Base-by-base conservation (phyloP, 345 rosid genomes). In the Gossypium longicalyx region DNA sequence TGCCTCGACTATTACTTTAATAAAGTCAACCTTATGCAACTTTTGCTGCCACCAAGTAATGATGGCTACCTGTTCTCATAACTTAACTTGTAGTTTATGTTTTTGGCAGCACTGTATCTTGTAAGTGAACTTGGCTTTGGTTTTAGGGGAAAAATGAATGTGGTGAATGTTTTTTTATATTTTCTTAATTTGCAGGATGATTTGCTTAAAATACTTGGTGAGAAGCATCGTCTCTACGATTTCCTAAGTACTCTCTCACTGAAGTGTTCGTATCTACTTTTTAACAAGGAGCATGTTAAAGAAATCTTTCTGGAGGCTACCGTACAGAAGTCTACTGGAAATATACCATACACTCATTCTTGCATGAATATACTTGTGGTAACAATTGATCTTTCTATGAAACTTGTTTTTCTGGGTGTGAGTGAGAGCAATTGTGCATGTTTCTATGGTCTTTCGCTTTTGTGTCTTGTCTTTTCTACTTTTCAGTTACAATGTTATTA, bases 301-400 rank as follows among this genome's bases (percentile, higher is more conserved):
- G 98, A 86, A 80, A 79, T 95, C 75, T 77, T 95, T 78, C 78
- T 73, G 56, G 98, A 93, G 83, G 92, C 81, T 25, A 67, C 84
- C 41, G 74, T 66, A 23, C 88, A 90, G 77, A 95, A 93, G 81
- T 83, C 88, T 78, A 77, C 91, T 58, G 89, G 86, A 83, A 85
- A 89, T 82, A 72, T 60, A 34, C 85, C 56, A 71, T 82, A 79
- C 73, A 72, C 78, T 47, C 85, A 80, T 75, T 86, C 99, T 73
- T 93, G 94, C 90, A 85, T 95, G 97, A 88, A 90, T 80, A 79
- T 89, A 78, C 83, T 95, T 81, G 99, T 91, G 99, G 99, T 95
- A 90, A 80, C 82, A 75, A 76, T 77, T 60, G 77, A 43, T 69
- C 13, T 48, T 70, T 47, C 73, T 51, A 22, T 62, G 48, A 47